Evolutionary conservation across 345 rosid species (phyloP), one percentile per base, ranked within the genome.

Genomic region (Acer saccharum): DNA sequence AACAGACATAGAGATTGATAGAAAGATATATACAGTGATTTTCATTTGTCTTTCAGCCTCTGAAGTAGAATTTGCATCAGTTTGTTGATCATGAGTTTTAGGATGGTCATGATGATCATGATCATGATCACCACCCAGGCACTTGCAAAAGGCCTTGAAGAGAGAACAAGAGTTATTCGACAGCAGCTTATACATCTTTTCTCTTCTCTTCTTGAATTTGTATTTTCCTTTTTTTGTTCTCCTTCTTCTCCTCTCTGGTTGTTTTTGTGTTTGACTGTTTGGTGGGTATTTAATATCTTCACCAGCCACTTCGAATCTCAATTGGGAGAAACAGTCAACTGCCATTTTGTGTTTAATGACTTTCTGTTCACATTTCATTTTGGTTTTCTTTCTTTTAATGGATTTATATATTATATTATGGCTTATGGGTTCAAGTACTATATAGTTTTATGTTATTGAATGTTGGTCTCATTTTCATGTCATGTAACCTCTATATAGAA

Each of bases 1-100:
- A 41, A 41, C 1, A 61, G 64, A 46, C 48, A 14, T 7, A 78
- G 46, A 52, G 10, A 78, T 29, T 1, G 72, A 41, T 27, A 13
- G 2, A 29, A 46, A 6, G 44, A 41, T 6, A 7, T 7, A 21
- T 69, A 74, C 75, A 62, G 58, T 32, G 10, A 10, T 21, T 69
- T 69, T 75, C 50, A 27, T 80, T 21, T 29, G 69, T 67, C 13
- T 29, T 67, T 73, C 74, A 46, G 71, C 25, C 9, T 50, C 69
- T n/a, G 69, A 18, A 79, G 72, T 25, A 78, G 17, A n/a, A 16
- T 32, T 41, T 21, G 48, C 1, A 6, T 29, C 63, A 16, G 23
- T 27, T 25, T 11, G 68, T 9, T 12, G 12, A 29, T 29, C 35
- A 29, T 29, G 3, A 29, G 35, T 29, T 29, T 29, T 4, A 29